Evolutionary conservation across 2,329 filamentous ascomycete genomes (phyloP).

Genomic region (Coniochaeta prunicola): DNA sequence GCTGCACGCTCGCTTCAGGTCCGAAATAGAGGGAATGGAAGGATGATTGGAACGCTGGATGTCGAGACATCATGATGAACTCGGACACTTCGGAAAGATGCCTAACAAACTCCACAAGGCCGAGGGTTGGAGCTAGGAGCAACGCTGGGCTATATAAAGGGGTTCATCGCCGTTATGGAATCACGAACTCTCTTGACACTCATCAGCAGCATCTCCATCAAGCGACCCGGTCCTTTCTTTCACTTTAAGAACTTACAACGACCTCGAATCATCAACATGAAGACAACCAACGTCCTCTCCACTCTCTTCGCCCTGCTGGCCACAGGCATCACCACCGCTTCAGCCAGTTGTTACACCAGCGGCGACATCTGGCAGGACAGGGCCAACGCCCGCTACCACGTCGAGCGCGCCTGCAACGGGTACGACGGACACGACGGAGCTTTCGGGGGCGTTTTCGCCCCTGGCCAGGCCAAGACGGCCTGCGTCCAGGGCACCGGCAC

Average conservation of each 20-base stretch:
- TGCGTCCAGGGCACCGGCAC: conserved; percentile 1
- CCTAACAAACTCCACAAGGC: too few relatives aligned
- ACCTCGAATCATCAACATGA: background rate
- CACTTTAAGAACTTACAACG: background rate
- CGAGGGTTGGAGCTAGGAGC: too few relatives aligned
- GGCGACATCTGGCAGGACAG: conserved; percentile 4
- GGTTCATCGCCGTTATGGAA: background rate
- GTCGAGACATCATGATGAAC: too few relatives aligned
- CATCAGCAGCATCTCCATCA: background rate
- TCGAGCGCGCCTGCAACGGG: conserved; percentile 3
- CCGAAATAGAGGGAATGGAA: too few relatives aligned
- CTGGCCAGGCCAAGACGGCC: conserved; percentile 3
- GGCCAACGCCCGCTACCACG: background rate
- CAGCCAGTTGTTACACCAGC: background rate
- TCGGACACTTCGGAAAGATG: too few relatives aligned
- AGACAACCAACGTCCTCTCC: conserved; percentile 1
- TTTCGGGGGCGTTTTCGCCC: background rate
- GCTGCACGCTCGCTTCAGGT: too few relatives aligned
- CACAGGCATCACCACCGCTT: background rate
- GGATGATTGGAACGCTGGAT: too few relatives aligned
- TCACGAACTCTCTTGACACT: background rate
- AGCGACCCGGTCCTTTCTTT: background rate
- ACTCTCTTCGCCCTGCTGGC: background rate
- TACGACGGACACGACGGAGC: background rate
- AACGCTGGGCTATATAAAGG: background rate